phyloP scores from a whole-genome alignment of 2,329 filamentous ascomycete genomes.

The Diaporthe vaccinii region DNA sequence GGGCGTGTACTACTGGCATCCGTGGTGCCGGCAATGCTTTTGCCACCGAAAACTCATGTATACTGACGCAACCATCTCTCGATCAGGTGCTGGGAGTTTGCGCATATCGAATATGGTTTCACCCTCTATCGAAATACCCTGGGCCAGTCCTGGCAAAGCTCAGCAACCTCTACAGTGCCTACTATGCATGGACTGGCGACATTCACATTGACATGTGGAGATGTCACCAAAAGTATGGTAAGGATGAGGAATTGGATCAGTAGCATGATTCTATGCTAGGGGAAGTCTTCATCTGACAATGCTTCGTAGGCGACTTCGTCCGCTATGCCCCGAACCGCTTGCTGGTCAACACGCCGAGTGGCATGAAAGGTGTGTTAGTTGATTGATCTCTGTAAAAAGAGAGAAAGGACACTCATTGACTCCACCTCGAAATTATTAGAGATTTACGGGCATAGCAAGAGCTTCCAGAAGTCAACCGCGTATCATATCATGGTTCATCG shows the following conservation, averaged over 20 bases:
- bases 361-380: slow-evolving; percentile 16
- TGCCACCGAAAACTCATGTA: not conserved
- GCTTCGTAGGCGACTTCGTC: not conserved
- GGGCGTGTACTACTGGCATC: not conserved
- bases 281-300: not conserved
- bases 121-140: slow-evolving; percentile 11
- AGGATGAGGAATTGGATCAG: not conserved
- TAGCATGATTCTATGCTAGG: not conserved
- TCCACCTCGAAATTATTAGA: not conserved
- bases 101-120: slow-evolving; percentile 13
- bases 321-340: slow-evolving; percentile 24
- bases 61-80: not conserved
- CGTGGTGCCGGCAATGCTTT: not conserved
- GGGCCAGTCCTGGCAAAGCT: slow-evolving; percentile 16
- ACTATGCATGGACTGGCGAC: slow-evolving; percentile 24
- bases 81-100: not conserved
- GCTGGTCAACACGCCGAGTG: slow-evolving; percentile 7
- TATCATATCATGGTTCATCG: slow-evolving; percentile 26
- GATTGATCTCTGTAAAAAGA: not conserved
- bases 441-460: slow-evolving; percentile 6
- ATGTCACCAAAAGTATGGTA: slow-evolving; percentile 24
- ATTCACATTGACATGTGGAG: slow-evolving; percentile 28
- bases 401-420: not conserved
- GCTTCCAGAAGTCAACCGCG: slow-evolving; percentile 18
- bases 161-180: slow-evolving; percentile 23